phyloP scores from a whole-genome alignment of 106 monocot species.

The Vanilla planifolia region DNA sequence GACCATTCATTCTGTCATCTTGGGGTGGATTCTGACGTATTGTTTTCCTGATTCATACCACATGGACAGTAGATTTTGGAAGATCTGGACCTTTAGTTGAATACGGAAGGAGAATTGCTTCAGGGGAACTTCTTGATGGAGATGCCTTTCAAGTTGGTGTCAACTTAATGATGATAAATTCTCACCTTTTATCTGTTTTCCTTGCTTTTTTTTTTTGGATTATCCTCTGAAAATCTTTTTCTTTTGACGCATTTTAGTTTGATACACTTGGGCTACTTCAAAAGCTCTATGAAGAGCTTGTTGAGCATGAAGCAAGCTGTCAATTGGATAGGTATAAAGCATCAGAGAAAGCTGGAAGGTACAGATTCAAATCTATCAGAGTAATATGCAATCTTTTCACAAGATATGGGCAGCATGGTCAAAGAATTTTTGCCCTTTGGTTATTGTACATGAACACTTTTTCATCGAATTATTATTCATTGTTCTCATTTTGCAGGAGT shows the following conservation, averaged over 20 bases:
- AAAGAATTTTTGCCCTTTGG: no score
- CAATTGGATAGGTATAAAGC: conserved; percentile 74
- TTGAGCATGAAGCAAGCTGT: conserved; percentile 61
- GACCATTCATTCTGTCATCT: background rate
- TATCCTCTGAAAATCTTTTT: conserved; percentile 4
- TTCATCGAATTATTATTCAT: background rate
- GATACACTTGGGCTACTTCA: conserved; percentile 59
- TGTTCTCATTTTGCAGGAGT: conserved; percentile 34
- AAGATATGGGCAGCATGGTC: background rate
- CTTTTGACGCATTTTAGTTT: conserved; percentile 26
- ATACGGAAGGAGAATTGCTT: conserved; percentile 78
- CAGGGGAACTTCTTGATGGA: conserved; percentile 79
- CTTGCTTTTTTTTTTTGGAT: background rate
- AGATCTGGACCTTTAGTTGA: conserved; percentile 67
- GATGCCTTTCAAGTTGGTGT: conserved; percentile 64
- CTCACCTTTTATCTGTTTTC: background rate
- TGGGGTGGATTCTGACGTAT: background rate
- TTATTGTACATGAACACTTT: background rate
- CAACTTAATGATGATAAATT: background rate
- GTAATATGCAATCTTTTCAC: background rate
- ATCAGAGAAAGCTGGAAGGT: conserved; percentile 70
- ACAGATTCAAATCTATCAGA: background rate
- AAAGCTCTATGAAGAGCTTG: conserved; percentile 65
- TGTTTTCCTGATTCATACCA: background rate
- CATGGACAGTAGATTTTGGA: conserved; percentile 18